Conservation (phyloP, 1,284 basidiomycete species). For the Mrakiaceae sp. region DNA sequence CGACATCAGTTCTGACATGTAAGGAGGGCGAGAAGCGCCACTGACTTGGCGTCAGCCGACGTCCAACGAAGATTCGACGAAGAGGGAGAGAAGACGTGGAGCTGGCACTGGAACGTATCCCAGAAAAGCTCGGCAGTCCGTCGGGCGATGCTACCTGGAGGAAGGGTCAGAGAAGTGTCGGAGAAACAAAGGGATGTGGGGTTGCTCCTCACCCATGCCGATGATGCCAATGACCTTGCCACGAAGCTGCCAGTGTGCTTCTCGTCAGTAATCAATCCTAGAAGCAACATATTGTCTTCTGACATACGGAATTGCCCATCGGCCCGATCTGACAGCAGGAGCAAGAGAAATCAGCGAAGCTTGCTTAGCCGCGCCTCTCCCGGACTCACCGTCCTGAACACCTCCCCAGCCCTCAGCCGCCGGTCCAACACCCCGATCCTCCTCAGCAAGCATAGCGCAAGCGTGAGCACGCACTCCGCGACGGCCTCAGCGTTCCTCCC, state of each 20-base stretch:
- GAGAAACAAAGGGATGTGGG: too few species aligned
- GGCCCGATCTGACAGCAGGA: slow-evolving; percentile 28
- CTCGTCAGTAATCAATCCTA: too few species aligned
- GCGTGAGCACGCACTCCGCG: slow-evolving; percentile 43
- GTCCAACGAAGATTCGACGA: slow-evolving; percentile 28
- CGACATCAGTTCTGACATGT: too few species aligned
- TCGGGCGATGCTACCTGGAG: slow-evolving; percentile 24
- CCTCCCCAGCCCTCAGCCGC: slow-evolving; percentile 47
- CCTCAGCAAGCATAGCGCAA: slow-evolving; percentile 42
- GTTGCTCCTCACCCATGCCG: slow-evolving; percentile 32
- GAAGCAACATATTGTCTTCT: too few species aligned
- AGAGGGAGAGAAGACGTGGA: slow-evolving; percentile 35
- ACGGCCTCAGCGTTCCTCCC: slow-evolving; percentile 43
- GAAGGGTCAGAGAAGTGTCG: too few species aligned
- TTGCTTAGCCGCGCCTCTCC: slow-evolving; percentile 21
- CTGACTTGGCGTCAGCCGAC: slow-evolving; percentile 2
- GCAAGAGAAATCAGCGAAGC: background rate
- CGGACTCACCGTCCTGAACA: slow-evolving; percentile 35
- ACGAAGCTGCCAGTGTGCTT: slow-evolving; percentile 26
- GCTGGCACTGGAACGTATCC: slow-evolving; percentile 27
- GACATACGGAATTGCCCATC: slow-evolving; percentile 23
- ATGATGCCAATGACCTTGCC: slow-evolving; percentile 33
- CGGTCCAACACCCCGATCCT: slow-evolving; percentile 45
- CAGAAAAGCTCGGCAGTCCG: slow-evolving; percentile 29
- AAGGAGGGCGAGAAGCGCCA: background rate